Evolutionary conservation across 129 eudicot genomes (phyloP), one percentile per base, ranked within the genome.

Genomic region (Chrysanthemum seticuspe): DNA sequence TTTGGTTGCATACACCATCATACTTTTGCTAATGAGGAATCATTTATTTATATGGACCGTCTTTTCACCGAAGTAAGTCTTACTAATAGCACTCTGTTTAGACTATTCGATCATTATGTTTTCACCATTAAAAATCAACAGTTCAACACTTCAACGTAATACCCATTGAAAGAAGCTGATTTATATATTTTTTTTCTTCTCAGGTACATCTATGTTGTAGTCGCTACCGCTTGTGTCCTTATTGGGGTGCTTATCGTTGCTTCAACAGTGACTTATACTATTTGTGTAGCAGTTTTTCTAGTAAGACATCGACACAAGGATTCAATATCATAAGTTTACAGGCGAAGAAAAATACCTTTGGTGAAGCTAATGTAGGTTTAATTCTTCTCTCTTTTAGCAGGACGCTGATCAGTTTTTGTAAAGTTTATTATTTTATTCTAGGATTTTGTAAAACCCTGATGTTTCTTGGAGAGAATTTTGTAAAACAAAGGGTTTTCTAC

Each of bases 1-100:
- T 70, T 81, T 90, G 82, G 81, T 82, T 65, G 96, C 96, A 4
- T 93, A 93, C 83, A 93, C 98, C 51, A 73, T 81, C 70, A 74
- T 93, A 10, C 77, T 93, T 85, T 85, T 93, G 53, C 82, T 87
- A 25, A 93, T 93, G 98, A 82, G 96, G 89, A 87, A 90, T 62
- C 98, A 93, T 79, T 78, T 93, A 10, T 93, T 93, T 72, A 82
- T 93, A 59, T 93, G 98, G 98, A 84, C 92, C 34, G 98, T 93
- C 78, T 93, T 93, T 85, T 93, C 98, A 51, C 98, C 98, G 40
- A 93, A 93, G 98, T 93, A 90, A 89, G 97, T 83, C 51, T 54
- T 45, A 10, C 31, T 13, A 11, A 29, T 53, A 48, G 15, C 54
- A 15, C 29, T 55, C 7, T 59, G 49, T 18, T 71, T 31, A 10